Conservation (phyloP, 148 eudicot genomes). For the Amaranthus palmeri region DNA sequence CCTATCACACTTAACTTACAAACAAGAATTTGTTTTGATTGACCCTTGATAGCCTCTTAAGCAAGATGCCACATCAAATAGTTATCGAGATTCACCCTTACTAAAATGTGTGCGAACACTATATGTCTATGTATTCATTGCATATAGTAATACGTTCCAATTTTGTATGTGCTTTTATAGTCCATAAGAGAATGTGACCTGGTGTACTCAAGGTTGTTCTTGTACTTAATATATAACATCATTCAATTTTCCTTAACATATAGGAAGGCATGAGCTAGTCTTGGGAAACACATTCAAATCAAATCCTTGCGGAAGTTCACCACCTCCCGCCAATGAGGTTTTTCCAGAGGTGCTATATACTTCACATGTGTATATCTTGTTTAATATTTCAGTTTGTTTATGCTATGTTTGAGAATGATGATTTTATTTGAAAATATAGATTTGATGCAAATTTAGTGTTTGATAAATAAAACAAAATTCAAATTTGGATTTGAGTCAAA, state of each 20-base stretch:
- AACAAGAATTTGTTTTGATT: too few relatives aligned
- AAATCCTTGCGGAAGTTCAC: constrained; percentile 26
- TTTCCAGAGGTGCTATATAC: constrained; percentile 57
- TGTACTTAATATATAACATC: too few relatives aligned
- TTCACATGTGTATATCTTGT: neutral
- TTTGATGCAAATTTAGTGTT: too few relatives aligned
- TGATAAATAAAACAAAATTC: too few relatives aligned
- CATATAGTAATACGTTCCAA: neutral
- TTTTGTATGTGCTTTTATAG: neutral
- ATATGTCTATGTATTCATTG: neutral
- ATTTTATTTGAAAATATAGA: neutral
- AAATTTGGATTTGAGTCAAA: too few relatives aligned
- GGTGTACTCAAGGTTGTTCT: neutral
- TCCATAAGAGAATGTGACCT: constrained; percentile 1
- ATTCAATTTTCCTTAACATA: constrained; percentile 2
- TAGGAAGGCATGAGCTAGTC: constrained; percentile 75
- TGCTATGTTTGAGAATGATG: too few relatives aligned
- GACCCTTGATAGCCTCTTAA: too few relatives aligned
- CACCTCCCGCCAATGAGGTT: constrained; percentile 73
- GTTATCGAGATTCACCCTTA: too few relatives aligned
- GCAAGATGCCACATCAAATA: too few relatives aligned
- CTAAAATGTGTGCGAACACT: too few relatives aligned
- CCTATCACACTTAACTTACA: too few relatives aligned
- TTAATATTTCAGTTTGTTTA: too few relatives aligned
- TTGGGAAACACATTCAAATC: constrained; percentile 73